Base-by-base conservation (phyloP, 1,284 basidiomycete species). In the Fomes fomentarius region DNA sequence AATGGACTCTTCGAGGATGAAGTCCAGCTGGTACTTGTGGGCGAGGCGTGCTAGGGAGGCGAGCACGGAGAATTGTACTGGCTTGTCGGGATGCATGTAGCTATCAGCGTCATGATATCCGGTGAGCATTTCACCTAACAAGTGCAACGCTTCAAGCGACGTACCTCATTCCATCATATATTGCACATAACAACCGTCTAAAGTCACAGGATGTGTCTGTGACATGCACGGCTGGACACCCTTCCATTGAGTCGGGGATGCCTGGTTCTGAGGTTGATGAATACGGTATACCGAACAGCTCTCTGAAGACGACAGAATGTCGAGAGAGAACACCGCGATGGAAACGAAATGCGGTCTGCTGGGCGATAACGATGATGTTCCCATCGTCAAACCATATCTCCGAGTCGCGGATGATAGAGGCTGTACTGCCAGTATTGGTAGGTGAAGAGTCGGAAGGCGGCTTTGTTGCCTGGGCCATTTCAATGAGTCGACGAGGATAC, bases 381-480 rank as follows among this genome's bases (percentile, higher is more conserved):
- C 54, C 54, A 11, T 56, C 49, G n/a, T 47, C 44, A 39, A 50
- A 51, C 54, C 54, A 56, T 8, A 50, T 21, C 25, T 54, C 46
- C 12, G 22, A 11, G 25, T 50, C 49, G n/a, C n/a, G n/a, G n/a
- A n/a, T n/a, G n/a, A n/a, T n/a, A n/a, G n/a, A n/a, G n/a, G n/a
- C n/a, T n/a, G n/a, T n/a, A n/a, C n/a, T n/a, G n/a, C n/a, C n/a
- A n/a, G n/a, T n/a, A n/a, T n/a, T n/a, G n/a, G n/a, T n/a, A n/a
- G n/a, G n/a, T n/a, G n/a, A n/a, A n/a, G n/a, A n/a, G n/a, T n/a
- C n/a, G n/a, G n/a, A n/a, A n/a, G n/a, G n/a, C n/a, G n/a, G n/a
- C n/a, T n/a, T n/a, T n/a, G n/a, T n/a, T n/a, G n/a, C n/a, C n/a
- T n/a, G n/a, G n/a, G n/a, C n/a, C n/a, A n/a, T 17, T 24, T 40